Evolutionary conservation across 1,284 basidiomycete species (phyloP), one percentile per base, ranked within the genome.

Genomic region (Marasmius fiardii): DNA sequence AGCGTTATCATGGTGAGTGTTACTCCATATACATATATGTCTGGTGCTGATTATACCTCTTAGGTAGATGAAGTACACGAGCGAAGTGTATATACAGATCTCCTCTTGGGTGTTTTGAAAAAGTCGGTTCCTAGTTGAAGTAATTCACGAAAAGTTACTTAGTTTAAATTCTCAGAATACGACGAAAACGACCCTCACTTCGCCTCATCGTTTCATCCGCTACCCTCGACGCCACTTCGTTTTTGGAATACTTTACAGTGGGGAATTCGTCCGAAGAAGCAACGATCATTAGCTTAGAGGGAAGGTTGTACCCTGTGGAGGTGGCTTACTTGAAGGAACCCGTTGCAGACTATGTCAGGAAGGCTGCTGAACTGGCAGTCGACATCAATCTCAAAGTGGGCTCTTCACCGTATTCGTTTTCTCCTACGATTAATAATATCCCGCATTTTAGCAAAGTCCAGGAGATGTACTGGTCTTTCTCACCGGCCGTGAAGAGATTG

Each of bases 51-150:
- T 60, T 28, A 47, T 21, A 35, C 59, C 48, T 53, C 16, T 37
- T 60, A 95, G 93, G 86, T 95, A 51, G 97, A 99, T 65, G 97
- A 99, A 75, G 96, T 94, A 1, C 96, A 99, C 72, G 97, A 99
- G 68, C 80, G 96, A 23, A 95, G 93, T 57, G 79, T 98, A 20
- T 93, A 97, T 64, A 98, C 96, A 0, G 97, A 99, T 68, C 76
- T 99, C 54, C 75, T 99, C 4, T 79, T 99, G 3, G 96, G 97
- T 0, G 76, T 98, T 21, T 72, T 98, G 41, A 97, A 97, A 78
- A 95, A 91, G 94, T 92, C 53, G 34, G 74, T 65, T 16, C 12
- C 21, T 41, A 59, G 68, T 37, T 61, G 67, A 43, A 59, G 63
- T 47, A 65, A 67, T 51, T 63, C 62, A 34, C 47, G 63, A 33